Evolutionary conservation across 1,139 yeast species (phyloP), one percentile per base, ranked within the genome.

Genomic region (Suhomyces yuchorum): DNA sequence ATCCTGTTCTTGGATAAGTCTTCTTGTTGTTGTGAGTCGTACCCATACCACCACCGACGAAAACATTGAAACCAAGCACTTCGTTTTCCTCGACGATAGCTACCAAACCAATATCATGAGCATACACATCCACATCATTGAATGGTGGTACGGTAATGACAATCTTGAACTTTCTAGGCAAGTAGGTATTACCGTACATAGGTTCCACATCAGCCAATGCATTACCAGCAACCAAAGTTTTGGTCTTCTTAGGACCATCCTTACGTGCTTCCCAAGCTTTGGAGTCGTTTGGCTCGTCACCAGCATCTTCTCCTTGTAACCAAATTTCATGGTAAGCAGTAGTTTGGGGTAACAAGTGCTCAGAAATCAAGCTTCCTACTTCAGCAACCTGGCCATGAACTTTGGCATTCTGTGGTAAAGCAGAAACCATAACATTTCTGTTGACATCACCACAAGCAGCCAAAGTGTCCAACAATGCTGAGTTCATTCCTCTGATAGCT

Each of bases 11-110:
- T 59, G 99, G 99, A 63, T 93, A 93, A 0, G 99, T 93, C 78
- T 92, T 93, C 65, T 87, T 87, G 75, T 93, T 93, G 77, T 92
- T 92, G 70, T 93, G 99, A 30, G 98, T 93, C 36, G 96, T 81
- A 61, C 98, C 99, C 98, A 93, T 92, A 78, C 98, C 99, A 74
- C 98, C 99, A 67, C 98, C 99, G 54, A 86, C 96, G 53, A 87
- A 79, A 44, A 93, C 83, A 61, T 93, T 92, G 77, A 83, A 93
- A 46, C 98, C 99, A 45, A 68, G 69, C 51, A 77, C 83, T 43
- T 78, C 77, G 54, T 82, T 75, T 56, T 81, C 79, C 60, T 86
- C 89, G 41, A 90, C 84, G 64, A 93, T 91, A 30, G 97, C 91
- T 66, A 93, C 83, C 59, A 93, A 78, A 56, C 98, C 99, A 60